Evolutionary conservation across 192 early-diverging fungal genomes (phyloP).

Genomic region (Obelidium mucronatum): DNA sequence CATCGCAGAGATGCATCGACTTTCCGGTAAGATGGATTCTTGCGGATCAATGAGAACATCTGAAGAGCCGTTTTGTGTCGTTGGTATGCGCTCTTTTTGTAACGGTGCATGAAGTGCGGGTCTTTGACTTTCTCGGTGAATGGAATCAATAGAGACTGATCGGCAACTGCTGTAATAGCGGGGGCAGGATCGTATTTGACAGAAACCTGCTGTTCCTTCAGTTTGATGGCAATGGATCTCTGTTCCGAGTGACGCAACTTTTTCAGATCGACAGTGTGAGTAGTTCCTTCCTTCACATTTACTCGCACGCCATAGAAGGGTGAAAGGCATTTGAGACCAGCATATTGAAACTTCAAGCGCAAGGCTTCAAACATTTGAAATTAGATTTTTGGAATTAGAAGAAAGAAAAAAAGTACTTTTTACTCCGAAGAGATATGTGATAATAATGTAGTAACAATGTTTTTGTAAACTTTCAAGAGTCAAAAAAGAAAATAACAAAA

Average conservation of each 20-base stretch:
- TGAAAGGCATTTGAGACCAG: neutral
- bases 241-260: too few species aligned
- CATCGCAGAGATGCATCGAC: neutral
- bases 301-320: neutral
- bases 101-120: neutral
- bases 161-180: neutral
- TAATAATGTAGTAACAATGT: too few species aligned
- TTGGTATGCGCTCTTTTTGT: neutral
- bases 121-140: neutral
- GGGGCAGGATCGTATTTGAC: neutral
- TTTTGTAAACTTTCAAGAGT: too few species aligned
- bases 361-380: too few species aligned
- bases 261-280: neutral
- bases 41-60: neutral
- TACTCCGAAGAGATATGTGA: too few species aligned
- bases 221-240: neutral
- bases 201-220: neutral
- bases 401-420: too few species aligned
- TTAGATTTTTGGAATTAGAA: too few species aligned
- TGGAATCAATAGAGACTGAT: neutral
- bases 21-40: neutral
- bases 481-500: too few species aligned
- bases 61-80: neutral
- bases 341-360: constrained; percentile 1
- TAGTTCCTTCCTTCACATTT: neutral